A percentile compares a stretch with the other conserved stretches of the same genome.
phyloP scores from a whole-genome alignment of 1,139 yeast genomes.

The Protomyces macrosporus region DNA sequence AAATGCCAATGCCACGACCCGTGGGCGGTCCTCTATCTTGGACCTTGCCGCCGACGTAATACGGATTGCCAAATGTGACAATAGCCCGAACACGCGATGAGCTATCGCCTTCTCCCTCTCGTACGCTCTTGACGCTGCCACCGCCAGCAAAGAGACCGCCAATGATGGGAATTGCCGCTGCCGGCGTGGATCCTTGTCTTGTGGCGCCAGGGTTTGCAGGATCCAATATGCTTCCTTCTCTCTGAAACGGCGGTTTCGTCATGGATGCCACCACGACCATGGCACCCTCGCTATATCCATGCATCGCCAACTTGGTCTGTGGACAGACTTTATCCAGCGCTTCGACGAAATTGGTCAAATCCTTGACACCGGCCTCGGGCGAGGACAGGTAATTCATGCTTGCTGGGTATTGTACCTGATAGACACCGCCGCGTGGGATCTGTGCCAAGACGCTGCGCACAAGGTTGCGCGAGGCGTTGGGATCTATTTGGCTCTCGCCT shows the following conservation, averaged over 20 bases:
- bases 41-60: not conserved
- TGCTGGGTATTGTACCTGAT: constrained; percentile 19
- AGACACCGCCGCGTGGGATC: constrained; percentile 8
- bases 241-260: not conserved
- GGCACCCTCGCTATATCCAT: constrained; percentile 21
- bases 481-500: constrained; percentile 7
- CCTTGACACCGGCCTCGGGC: constrained; percentile 14
- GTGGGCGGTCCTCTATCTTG: constrained; percentile 16
- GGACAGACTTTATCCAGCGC: constrained; percentile 9
- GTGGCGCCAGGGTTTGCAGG: not conserved
- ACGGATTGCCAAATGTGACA: constrained; percentile 7
- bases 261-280: constrained; percentile 12
- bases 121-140: not conserved
- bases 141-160: not conserved
- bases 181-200: not conserved
- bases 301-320: not conserved
- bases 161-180: not conserved
- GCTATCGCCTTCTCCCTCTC: not conserved
- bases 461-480: constrained; percentile 5
- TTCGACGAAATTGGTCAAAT: constrained; percentile 1
- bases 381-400: not conserved
- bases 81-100: not conserved
- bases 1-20: constrained; percentile 4
- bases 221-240: not conserved
- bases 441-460: constrained; percentile 2